phyloP scores from a whole-genome alignment of 345 rosid genomes.

The Salix koriyanagi region DNA sequence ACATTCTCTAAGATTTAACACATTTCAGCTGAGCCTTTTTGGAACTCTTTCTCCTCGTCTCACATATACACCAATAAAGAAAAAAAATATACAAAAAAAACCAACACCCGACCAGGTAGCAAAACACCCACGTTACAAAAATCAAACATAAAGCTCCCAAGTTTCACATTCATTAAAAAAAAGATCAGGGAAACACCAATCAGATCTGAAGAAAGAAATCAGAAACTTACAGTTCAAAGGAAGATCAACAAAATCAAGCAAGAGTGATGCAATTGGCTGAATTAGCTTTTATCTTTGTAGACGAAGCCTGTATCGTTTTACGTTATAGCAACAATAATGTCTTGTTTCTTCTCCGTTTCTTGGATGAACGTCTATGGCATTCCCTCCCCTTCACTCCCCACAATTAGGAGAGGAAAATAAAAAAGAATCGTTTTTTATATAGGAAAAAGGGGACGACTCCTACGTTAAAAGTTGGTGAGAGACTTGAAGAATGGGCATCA shows the following conservation, averaged over 20 bases:
- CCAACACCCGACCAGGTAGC: background rate
- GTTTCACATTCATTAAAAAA: background rate
- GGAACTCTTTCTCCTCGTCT: background rate
- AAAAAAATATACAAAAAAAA: background rate
- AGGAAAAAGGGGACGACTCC: background rate
- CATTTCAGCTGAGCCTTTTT: background rate
- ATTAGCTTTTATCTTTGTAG: background rate
- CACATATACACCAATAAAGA: background rate
- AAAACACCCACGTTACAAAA: background rate
- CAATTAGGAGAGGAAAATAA: background rate
- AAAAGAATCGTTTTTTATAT: background rate
- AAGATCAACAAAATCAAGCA: background rate
- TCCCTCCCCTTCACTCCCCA: background rate
- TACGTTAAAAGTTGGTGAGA: background rate
- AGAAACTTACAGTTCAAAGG: constrained; percentile 3
- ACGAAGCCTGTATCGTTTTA: background rate
- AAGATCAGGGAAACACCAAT: background rate
- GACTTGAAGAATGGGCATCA: background rate
- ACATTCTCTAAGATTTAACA: background rate
- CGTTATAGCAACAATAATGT: background rate
- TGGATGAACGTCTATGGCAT: background rate
- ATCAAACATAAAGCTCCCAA: background rate
- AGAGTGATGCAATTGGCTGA: background rate
- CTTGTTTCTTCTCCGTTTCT: constrained; percentile 2
- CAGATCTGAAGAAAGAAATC: constrained; percentile 6